Evolutionary conservation across 2,329 filamentous ascomycete genomes (phyloP).

Genomic region (Botryotinia convoluta): DNA sequence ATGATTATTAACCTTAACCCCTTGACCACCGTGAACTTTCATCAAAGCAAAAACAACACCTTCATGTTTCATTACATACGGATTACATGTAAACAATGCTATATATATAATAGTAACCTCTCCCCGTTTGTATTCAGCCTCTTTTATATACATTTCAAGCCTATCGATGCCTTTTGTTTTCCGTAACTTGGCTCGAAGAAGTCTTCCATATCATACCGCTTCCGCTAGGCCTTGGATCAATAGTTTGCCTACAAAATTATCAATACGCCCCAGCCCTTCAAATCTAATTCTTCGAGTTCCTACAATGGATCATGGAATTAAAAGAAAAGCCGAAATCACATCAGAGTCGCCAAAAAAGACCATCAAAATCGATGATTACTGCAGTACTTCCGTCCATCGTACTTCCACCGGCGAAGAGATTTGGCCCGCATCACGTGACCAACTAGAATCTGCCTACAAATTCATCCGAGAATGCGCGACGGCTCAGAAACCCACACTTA

Average conservation of each 20-base stretch:
- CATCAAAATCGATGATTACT: slow-evolving; percentile 32
- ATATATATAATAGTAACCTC: not conserved
- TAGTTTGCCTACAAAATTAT: not conserved
- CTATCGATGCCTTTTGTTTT: not conserved
- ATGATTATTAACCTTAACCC: slow-evolving; percentile 1
- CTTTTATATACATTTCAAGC: too few species aligned
- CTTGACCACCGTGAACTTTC: not conserved
- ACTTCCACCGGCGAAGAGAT: slow-evolving; percentile 39
- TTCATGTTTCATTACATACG: not conserved
- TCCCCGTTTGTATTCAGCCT: not conserved
- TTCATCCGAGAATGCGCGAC: slow-evolving; percentile 58
- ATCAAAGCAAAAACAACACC: not conserved
- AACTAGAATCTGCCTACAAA: slow-evolving; percentile 53
- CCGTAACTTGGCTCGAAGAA: not conserved
- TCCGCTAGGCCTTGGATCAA: not conserved
- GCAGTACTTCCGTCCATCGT: slow-evolving; percentile 22
- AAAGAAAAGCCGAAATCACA: slow-evolving; percentile 24
- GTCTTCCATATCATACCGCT: not conserved
- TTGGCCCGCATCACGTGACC: slow-evolving; percentile 59
- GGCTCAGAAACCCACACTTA: slow-evolving; percentile 51
- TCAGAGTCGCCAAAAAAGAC: slow-evolving; percentile 22
- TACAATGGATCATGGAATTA: slow-evolving; percentile 23
- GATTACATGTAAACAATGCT: not conserved
- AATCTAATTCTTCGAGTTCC: not conserved
- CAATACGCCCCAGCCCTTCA: not conserved